Evolutionary conservation across 2,329 filamentous ascomycete genomes (phyloP).

Genomic region (Coleophoma crateriformis): DNA sequence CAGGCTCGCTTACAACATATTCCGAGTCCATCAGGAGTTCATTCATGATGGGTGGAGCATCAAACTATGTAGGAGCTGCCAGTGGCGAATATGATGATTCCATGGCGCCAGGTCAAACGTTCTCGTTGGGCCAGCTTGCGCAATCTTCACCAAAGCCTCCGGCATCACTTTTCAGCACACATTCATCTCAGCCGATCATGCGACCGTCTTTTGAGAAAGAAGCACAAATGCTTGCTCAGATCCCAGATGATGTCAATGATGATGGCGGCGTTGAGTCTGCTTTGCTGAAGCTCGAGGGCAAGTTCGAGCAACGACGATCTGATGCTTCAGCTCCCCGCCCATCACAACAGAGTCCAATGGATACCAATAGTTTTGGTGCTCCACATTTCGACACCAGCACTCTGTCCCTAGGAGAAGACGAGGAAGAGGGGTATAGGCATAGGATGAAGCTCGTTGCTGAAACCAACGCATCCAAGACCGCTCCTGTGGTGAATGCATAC

Average conservation of each 20-base stretch:
- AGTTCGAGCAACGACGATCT: conserved; percentile 53
- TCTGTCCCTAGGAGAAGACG: conserved; percentile 13
- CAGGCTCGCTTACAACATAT: conserved; percentile 54
- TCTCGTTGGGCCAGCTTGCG: conserved; percentile 54
- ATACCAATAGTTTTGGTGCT: conserved; percentile 21
- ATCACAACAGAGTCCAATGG: conserved; percentile 5
- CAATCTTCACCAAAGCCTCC: conserved; percentile 40
- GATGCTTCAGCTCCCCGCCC: conserved; percentile 13
- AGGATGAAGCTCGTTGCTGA: conserved; percentile 40
- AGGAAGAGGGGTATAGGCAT: conserved; percentile 38
- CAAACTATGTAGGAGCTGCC: conserved; percentile 38
- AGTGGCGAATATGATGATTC: conserved; percentile 31
- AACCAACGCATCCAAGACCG: conserved; percentile 29
- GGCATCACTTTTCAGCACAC: conserved; percentile 53
- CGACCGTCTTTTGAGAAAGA: conserved; percentile 81
- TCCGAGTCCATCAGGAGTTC: conserved; percentile 57
- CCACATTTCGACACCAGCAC: conserved; percentile 16
- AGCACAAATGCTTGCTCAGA: conserved; percentile 78
- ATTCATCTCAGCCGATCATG: conserved; percentile 58
- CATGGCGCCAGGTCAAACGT: conserved; percentile 37
- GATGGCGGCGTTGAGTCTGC: conserved; percentile 93
- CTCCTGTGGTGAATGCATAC: conserved; percentile 18
- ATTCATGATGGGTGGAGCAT: conserved; percentile 35
- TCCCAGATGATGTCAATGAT: conserved; percentile 74
- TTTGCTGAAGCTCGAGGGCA: conserved; percentile 85